Evolutionary conservation across 257 asterid genomes (phyloP).

Genomic region (Solanum medicagineum): DNA sequence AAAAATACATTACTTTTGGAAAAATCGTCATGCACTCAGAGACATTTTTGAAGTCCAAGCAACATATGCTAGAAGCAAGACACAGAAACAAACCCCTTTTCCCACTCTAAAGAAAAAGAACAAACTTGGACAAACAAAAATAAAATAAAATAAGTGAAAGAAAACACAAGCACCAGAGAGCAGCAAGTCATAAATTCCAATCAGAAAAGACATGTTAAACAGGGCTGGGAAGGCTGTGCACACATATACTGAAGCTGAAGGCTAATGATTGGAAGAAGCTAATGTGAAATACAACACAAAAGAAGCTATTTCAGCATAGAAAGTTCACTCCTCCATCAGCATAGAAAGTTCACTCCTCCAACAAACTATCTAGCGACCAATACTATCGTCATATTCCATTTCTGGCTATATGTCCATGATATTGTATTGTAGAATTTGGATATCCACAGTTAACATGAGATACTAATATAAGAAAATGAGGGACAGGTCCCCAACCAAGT

Average conservation of each 20-base stretch:
- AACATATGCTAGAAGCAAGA: neutral
- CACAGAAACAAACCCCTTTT: neutral
- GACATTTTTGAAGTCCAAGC: too few species aligned
- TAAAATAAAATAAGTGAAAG: neutral
- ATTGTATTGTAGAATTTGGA: neutral
- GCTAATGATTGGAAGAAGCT: neutral
- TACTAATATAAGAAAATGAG: neutral
- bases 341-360: too few species aligned
- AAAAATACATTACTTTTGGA: too few species aligned
- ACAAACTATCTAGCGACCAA: too few species aligned
- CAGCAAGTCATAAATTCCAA: neutral
- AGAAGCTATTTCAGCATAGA: neutral
- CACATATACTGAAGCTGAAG: neutral
- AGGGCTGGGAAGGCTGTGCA: neutral
- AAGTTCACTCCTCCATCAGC: neutral
- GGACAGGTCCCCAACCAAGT: neutral
- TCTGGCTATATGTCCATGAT: too few species aligned
- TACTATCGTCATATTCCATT: too few species aligned
- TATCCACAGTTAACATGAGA: neutral
- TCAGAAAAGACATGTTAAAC: neutral
- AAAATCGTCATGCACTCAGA: too few species aligned
- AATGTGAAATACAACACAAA: neutral
- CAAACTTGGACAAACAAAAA: neutral
- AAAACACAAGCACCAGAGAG: neutral
- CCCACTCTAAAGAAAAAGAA: neutral